A percentile compares a stretch with the other conserved stretches of the same genome.
phyloP scores from a whole-genome alignment of 73 alveolate genomes.

The Urostyla sp. region DNA sequence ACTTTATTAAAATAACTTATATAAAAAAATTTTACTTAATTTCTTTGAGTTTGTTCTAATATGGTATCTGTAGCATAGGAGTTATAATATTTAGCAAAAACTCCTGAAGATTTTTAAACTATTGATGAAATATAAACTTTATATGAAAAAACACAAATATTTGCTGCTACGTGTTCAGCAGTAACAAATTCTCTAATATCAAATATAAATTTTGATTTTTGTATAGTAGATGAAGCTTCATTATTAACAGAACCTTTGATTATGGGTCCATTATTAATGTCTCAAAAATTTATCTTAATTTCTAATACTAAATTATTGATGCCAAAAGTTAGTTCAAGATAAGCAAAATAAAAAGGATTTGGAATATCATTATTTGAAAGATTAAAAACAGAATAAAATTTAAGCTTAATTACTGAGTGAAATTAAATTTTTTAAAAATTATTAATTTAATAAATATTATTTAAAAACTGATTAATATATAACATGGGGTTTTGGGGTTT shows the following conservation, averaged over 20 bases:
- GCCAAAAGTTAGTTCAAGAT: constrained; percentile 53
- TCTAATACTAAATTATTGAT: constrained; percentile 70
- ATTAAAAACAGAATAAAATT: constrained; percentile 4
- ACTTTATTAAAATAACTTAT: constrained; percentile 8
- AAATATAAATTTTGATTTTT: constrained; percentile 25
- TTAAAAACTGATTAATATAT: no score
- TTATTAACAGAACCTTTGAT: constrained; percentile 46
- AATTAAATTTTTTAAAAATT: no score
- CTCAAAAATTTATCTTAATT: constrained; percentile 55
- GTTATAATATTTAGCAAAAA: constrained; percentile 18
- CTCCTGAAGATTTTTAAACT: background rate
- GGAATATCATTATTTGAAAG: constrained; percentile 69
- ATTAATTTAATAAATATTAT: no score
- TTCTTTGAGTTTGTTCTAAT: constrained; percentile 54
- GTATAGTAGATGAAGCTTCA: constrained; percentile 60
- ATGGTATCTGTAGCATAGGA: constrained; percentile 18
- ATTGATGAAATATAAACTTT: background rate
- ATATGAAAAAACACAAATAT: background rate
- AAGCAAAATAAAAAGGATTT: constrained; percentile 63
- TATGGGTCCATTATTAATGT: constrained; percentile 41
- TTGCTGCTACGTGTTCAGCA: constrained; percentile 38
- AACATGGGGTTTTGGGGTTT: no score
- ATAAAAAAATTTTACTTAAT: constrained; percentile 26
- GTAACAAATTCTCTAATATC: constrained; percentile 10
- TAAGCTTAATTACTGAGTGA: no score